phyloP scores from a whole-genome alignment of 2,329 filamentous ascomycete genomes.

The Epichloe hybrida region DNA sequence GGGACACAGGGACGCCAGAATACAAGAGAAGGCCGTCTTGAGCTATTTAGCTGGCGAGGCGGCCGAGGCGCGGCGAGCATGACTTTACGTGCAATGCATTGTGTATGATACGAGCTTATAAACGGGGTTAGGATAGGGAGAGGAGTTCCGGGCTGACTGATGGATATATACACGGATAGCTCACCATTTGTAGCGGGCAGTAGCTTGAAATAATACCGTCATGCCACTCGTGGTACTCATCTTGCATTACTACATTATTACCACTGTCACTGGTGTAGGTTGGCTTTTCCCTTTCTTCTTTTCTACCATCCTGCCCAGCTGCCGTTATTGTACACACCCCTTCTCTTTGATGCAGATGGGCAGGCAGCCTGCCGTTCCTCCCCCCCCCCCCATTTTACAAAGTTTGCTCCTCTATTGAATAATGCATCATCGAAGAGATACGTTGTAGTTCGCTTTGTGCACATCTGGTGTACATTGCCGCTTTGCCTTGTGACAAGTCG shows the following conservation, averaged over 20 bases:
- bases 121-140: neutral
- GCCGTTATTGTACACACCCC: neutral
- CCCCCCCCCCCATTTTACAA: too few species aligned
- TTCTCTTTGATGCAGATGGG: neutral
- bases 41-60: slow-evolving; percentile 33
- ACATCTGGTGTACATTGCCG: too few species aligned
- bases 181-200: too few species aligned
- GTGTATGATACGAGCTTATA: neutral
- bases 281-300: neutral
- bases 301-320: neutral
- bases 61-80: slow-evolving; percentile 11
- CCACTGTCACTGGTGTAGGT: neutral
- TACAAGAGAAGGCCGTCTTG: slow-evolving; percentile 23
- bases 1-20: slow-evolving; percentile 11
- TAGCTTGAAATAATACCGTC: too few species aligned
- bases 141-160: neutral
- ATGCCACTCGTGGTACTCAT: neutral
- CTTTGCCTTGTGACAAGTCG: too few species aligned
- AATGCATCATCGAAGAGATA: too few species aligned
- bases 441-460: too few species aligned
- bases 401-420: too few species aligned
- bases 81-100: neutral
- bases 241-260: neutral
- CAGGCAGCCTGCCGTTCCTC: neutral
- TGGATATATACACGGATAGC: neutral